Percentiles rank a stretch among this genome's conserved stretches.
Conservation (phyloP, 2,329 filamentous ascomycete species). For the Talaromyces islandicus region DNA sequence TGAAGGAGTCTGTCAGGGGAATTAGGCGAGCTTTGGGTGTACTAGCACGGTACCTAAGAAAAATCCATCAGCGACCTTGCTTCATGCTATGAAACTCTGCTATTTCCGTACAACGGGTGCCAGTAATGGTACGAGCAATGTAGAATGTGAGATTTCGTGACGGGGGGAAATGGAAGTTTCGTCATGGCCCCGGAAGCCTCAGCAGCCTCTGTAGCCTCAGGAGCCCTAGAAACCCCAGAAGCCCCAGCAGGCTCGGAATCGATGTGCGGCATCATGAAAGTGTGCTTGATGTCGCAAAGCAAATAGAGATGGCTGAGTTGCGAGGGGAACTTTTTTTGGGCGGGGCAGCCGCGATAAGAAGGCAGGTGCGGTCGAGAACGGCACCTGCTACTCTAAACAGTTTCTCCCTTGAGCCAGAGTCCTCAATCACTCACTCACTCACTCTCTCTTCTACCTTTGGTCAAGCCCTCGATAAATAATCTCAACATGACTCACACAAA, state of each 20-base stretch:
- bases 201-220: slow-evolving; percentile 1
- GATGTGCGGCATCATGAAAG: not conserved
- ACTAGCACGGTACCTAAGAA: slow-evolving; percentile 64
- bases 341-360: not conserved
- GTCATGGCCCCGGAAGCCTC: slow-evolving; percentile 14
- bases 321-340: slow-evolving; percentile 2
- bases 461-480: not conserved
- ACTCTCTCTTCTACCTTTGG: not conserved
- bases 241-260: not conserved
- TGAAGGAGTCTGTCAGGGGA: slow-evolving; percentile 66
- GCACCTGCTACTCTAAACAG: not conserved
- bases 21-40: slow-evolving; percentile 85
- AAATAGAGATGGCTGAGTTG: not conserved
- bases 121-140: slow-evolving; percentile 93
- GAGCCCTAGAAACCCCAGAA: slow-evolving; percentile 7
- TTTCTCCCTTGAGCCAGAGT: not conserved
- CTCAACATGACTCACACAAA: not conserved
- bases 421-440: too few relatives aligned
- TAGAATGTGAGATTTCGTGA: slow-evolving; percentile 79
- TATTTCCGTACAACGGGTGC: slow-evolving; percentile 62
- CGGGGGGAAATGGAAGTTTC: slow-evolving; percentile 67
- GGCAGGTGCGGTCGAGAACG: not conserved
- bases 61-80: slow-evolving; percentile 9
- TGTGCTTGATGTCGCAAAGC: not conserved
- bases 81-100: not conserved